Base-by-base conservation (phyloP, 169 alveolate genomes). In the Neospora caninum region DNA sequence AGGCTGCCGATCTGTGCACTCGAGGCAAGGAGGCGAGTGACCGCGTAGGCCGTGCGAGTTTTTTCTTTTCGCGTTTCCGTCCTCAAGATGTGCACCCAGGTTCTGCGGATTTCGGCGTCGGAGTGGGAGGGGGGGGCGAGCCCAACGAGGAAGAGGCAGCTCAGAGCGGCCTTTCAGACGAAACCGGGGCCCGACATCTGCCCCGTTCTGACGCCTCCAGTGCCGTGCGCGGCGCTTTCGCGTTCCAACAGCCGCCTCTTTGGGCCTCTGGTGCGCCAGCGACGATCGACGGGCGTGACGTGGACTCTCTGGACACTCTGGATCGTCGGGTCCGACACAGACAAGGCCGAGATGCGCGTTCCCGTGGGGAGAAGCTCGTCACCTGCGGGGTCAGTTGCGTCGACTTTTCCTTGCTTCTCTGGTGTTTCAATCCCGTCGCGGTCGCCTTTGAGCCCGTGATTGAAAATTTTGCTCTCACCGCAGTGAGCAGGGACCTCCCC, bases 361-460 rank as follows among this genome's bases (percentile, higher is more conserved):
- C 73, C 7, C 31, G 73, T 16, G 34, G 73, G 73, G 31, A 64
- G 73, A 64, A 38, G 45, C 39, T 78, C 1, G 86, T 78, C n/a
- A 78, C 86, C 0, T 78, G 86, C 45, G 86, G 86, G 27, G 86
- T 78, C 7, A 78, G 86, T n/a, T 36, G 86, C 45, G 42, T 38
- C 10, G 45, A 78, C n/a, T 36, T 78, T 29, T 84, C 95, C 53
- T 25, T 87, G 53, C 91, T 80, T 58, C 70, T 93, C 53, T 87
- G 93, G 95, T 91, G 93, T 13, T 93, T 87, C 58, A 93, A 93
- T 58, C 93, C 95, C 39, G 58, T 87, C n/a, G 93, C 95, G 13
- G 95, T 87, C 18, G 95, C 95, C 42, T 93, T 84, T 38, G 95
- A 93, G 53, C 95, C 95, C 0, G 95, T 93, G 18, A 87, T 93